Base-by-base conservation (phyloP, 805 yeast species). In the Spathaspora boniae region DNA sequence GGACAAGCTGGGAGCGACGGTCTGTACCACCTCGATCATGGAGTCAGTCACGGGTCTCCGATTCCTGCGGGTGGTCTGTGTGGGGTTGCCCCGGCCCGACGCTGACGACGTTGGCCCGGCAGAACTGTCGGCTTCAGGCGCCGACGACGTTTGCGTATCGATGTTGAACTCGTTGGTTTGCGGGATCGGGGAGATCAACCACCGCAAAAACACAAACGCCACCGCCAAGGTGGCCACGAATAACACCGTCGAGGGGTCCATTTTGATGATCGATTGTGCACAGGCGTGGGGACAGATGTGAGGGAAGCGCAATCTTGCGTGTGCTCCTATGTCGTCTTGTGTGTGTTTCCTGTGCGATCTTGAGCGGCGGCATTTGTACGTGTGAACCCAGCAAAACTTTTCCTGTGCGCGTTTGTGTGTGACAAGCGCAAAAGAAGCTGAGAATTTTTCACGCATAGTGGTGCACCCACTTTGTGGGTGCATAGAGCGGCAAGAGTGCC, bases 11-110 rank as follows among this genome's bases (percentile, higher is more conserved):
- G 97, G 96, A 0, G 88, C 95, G 37, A 91, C 68, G 27, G 87
- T 78, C 47, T 79, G 84, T 2, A 91, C 96, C 0, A 85, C 80
- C 44, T 83, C 93, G 29, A 91, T 70, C 98, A 91, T 91, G 38
- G 74, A 76, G 4, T 65, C 67, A 3, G 82, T 78, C 16, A 82
- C 80, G 9, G 56, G 62, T 38, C 85, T 71, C 31, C 71, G 26
- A 38, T 36, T 23, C 45, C 48, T 36, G 37, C 40, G 31, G 34
- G 26, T 21, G 8, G 28, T 22, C 14, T 11, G 26, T 3, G 32
- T 11, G 4, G 22, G 15, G 6, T 22, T 6, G 25, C 34, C 9
- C 8, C 26, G 11, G 6, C 34, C 8, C 31, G 31, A 8, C 14
- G 32, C 20, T n/a, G 20, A 25, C 16, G 42, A 29, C 16, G 23